Conservation (phyloP, 2,329 filamentous ascomycete genomes). For the Biscogniauxia sp. region DNA sequence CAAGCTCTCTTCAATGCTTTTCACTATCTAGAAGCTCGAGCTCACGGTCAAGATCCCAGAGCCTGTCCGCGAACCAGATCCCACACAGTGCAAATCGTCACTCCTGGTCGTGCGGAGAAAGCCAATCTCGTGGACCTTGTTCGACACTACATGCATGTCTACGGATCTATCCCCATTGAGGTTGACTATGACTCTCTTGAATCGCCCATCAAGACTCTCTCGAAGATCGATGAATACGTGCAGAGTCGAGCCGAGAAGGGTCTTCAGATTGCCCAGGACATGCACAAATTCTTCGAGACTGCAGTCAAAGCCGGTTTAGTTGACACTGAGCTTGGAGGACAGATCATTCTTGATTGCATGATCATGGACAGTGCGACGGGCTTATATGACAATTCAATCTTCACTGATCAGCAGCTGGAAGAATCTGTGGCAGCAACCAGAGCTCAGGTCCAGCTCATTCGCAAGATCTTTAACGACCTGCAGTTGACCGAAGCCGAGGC, state of each 20-base stretch:
- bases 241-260: slow-evolving; percentile 26
- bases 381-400: slow-evolving; percentile 15
- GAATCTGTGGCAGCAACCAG: slow-evolving; percentile 27
- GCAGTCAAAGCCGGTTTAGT: slow-evolving; percentile 23
- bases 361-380: slow-evolving; percentile 24
- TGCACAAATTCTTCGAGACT: slow-evolving; percentile 29
- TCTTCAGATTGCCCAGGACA: slow-evolving; percentile 20
- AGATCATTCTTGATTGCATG: slow-evolving; percentile 26
- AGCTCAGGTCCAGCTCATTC: slow-evolving; percentile 22
- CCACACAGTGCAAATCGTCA: not conserved
- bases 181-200: slow-evolving; percentile 6
- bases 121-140: slow-evolving; percentile 16
- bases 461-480: slow-evolving; percentile 20
- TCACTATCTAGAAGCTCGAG: slow-evolving; percentile 4
- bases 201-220: slow-evolving; percentile 10
- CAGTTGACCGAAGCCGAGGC: slow-evolving; percentile 13
- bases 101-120: not conserved
- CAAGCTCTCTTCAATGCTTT: slow-evolving; percentile 20
- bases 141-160: slow-evolving; percentile 23
- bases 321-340: slow-evolving; percentile 22
- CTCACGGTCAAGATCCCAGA: not conserved
- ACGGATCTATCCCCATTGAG: slow-evolving; percentile 21
- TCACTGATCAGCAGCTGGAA: slow-evolving; percentile 29
- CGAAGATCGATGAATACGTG: slow-evolving; percentile 26
- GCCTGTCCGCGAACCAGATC: not conserved